Conservation (phyloP, 306 rosid genomes). For the Casuarina cunninghamiana region DNA sequence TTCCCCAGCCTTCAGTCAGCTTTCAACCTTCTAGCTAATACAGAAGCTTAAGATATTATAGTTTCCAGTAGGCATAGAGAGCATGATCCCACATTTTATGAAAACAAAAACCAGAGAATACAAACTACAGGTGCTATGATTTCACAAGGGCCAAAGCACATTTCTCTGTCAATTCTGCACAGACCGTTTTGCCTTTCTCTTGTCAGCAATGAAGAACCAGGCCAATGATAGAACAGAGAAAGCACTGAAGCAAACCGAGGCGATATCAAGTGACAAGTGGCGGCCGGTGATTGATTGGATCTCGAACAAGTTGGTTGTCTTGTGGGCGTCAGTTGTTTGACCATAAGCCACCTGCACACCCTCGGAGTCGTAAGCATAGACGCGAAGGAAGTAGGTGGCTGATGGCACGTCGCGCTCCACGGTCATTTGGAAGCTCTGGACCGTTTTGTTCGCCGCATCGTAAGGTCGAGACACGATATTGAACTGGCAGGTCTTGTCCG, state of each 20-base stretch:
- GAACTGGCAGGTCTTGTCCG: conserved; percentile 81
- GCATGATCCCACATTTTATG: background rate
- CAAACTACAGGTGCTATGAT: background rate
- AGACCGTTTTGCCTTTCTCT: conserved; percentile 51
- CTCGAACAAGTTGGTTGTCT: conserved; percentile 52
- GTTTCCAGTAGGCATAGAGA: too few species aligned
- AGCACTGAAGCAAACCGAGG: conserved; percentile 71
- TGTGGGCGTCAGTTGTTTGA: conserved; percentile 49
- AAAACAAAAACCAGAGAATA: background rate
- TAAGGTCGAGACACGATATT: conserved; percentile 49
- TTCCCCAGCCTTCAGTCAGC: background rate
- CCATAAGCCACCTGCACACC: conserved; percentile 62
- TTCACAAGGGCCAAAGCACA: background rate
- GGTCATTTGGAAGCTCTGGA: conserved; percentile 46
- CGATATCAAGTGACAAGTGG: conserved; percentile 70
- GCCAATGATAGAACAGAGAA: conserved; percentile 69
- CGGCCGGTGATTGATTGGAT: conserved; percentile 70
- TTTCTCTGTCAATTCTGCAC: conserved; percentile 17
- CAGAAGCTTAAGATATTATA: too few species aligned
- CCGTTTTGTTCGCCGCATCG: conserved; percentile 48
- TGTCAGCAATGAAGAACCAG: conserved; percentile 64
- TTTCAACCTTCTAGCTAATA: too few species aligned
- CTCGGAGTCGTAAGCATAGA: conserved; percentile 57
- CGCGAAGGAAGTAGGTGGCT: conserved; percentile 80
- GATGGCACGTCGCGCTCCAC: conserved; percentile 56